phyloP scores from a whole-genome alignment of 768 basidiomycete species.

The Boletus subcaerulescens region DNA sequence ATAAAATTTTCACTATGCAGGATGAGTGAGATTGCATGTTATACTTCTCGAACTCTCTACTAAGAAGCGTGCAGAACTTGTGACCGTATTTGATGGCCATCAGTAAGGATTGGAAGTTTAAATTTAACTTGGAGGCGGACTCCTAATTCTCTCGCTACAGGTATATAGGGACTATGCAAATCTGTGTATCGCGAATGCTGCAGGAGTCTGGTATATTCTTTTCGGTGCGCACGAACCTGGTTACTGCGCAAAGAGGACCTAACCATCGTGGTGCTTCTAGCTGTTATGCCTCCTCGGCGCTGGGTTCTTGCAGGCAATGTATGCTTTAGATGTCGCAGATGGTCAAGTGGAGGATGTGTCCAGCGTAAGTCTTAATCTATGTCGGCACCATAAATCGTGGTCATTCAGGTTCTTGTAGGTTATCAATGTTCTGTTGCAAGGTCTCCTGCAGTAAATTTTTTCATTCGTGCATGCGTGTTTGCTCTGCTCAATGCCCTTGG shows the following conservation, averaged over 20 bases:
- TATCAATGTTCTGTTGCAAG: conserved; percentile 71
- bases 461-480: neutral
- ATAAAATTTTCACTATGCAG: conserved; percentile 34
- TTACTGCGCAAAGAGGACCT: neutral
- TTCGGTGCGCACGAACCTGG: conserved; percentile 49
- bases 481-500: neutral
- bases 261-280: conserved; percentile 35
- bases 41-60: neutral
- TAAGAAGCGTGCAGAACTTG: conserved; percentile 47
- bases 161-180: conserved; percentile 91
- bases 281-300: conserved; percentile 76
- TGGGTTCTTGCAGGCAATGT: conserved; percentile 85
- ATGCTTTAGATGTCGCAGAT: conserved; percentile 89
- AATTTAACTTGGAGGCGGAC: neutral
- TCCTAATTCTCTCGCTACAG: conserved; percentile 31
- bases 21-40: conserved; percentile 64
- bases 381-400: neutral
- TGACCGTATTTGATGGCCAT: conserved; percentile 79
- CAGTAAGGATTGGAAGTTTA: conserved; percentile 44
- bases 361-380: conserved; percentile 37
- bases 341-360: conserved; percentile 57
- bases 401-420: conserved; percentile 40
- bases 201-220: conserved; percentile 93
- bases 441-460: conserved; percentile 64
- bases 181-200: conserved; percentile 90